Evolutionary conservation across 495 filamentous ascomycete genomes (phyloP).

Genomic region (Xylaria intraflava): DNA sequence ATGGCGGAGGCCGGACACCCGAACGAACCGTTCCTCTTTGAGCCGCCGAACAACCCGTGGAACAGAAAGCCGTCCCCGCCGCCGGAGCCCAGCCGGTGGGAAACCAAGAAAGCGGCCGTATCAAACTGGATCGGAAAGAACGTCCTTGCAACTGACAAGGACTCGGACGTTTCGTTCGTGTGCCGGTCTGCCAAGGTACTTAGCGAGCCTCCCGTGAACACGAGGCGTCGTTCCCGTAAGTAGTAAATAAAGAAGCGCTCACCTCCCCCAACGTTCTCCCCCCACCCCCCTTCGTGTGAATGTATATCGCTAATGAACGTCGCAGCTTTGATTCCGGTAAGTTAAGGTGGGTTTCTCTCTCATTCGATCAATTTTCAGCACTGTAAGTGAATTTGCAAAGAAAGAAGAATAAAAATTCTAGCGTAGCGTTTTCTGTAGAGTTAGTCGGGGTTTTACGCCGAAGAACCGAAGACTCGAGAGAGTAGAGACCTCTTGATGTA

Average conservation of each 20-base stretch:
- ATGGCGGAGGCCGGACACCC: background rate
- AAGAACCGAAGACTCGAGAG: background rate
- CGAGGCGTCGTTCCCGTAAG: background rate
- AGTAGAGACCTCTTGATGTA: background rate
- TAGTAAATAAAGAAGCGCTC: background rate
- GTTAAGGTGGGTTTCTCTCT: background rate
- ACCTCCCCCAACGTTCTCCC: background rate
- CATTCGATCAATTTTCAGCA: background rate
- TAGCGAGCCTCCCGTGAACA: background rate
- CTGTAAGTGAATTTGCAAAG: too few species aligned
- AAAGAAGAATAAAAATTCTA: background rate
- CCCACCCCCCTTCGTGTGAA: background rate
- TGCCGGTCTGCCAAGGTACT: slow-evolving; percentile 3
- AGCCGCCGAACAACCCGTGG: background rate
- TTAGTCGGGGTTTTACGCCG: background rate
- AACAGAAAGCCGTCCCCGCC: background rate
- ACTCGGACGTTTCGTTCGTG: slow-evolving; percentile 9
- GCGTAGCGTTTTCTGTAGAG: background rate
- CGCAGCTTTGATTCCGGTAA: background rate
- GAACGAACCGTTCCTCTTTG: background rate
- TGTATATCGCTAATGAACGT: background rate
- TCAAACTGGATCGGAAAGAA: background rate
- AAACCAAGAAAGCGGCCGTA: background rate
- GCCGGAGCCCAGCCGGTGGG: background rate
- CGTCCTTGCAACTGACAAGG: background rate